Evolutionary conservation across 2,329 filamentous ascomycete genomes (phyloP).

Genomic region (Diplodia intermedia): DNA sequence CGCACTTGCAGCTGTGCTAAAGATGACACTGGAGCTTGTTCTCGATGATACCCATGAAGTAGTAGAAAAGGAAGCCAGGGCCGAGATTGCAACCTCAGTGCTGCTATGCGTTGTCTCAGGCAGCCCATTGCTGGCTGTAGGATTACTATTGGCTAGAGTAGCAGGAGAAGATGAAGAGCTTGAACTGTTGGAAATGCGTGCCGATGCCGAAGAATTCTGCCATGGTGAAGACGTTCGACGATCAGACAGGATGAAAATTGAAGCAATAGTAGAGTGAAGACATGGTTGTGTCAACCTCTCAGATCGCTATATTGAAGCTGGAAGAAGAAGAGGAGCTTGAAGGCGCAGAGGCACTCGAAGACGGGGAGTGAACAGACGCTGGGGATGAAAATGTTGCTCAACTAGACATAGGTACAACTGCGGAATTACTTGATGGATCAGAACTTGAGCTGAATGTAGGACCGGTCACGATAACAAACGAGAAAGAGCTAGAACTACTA

Average conservation of each 20-base stretch:
- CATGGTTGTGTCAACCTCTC: background rate
- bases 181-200: background rate
- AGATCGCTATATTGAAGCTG: background rate
- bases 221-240: background rate
- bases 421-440: background rate
- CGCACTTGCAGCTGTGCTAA: no score
- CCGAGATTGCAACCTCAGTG: background rate
- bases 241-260: background rate
- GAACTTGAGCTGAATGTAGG: no score
- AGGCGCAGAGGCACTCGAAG: background rate
- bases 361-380: no score
- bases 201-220: background rate
- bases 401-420: background rate
- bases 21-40: background rate
- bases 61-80: background rate
- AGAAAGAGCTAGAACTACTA: background rate
- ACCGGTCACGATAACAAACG: background rate
- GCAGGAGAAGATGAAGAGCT: background rate
- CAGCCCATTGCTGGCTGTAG: background rate
- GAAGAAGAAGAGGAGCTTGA: background rate
- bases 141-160: no score
- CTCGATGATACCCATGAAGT: background rate
- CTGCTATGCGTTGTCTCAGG: slow-evolving; percentile 8
- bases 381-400: background rate
- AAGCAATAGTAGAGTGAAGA: background rate